These are phyloP conservation scores for Vigna nakashimae DNA, from an alignment of 306 rosid species.

Conservation along the genomic window DNA sequence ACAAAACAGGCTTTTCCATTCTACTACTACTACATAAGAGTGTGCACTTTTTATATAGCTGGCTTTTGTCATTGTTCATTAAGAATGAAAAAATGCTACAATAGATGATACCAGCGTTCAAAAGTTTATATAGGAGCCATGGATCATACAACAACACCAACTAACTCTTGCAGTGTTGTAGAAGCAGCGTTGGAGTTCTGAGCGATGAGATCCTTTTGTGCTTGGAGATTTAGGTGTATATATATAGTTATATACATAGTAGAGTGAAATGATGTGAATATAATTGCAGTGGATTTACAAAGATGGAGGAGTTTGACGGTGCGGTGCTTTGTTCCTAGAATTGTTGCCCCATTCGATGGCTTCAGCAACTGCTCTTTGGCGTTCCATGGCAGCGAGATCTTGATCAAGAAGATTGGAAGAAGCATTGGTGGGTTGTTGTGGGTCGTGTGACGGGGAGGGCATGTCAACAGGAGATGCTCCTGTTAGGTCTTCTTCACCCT, in stretches of 20 bases:
- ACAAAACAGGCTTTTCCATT: too few species aligned
- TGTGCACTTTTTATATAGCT: too few species aligned
- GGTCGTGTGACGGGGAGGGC: slow-evolving; percentile 47
- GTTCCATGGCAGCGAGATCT: slow-evolving; percentile 47
- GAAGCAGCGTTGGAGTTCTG: too few species aligned
- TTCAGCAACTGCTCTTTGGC: slow-evolving; percentile 82
- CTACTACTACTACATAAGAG: too few species aligned
- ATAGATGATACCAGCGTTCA: neutral
- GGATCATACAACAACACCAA: slow-evolving; percentile 7
- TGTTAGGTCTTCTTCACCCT: neutral
- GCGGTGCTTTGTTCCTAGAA: slow-evolving; percentile 52
- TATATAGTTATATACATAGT: neutral
- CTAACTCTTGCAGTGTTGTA: neutral
- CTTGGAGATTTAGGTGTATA: too few species aligned
- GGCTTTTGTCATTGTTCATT: too few species aligned
- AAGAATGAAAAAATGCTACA: too few species aligned
- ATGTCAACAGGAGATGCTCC: slow-evolving; percentile 4
- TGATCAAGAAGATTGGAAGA: slow-evolving; percentile 39
- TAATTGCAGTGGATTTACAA: slow-evolving; percentile 43
- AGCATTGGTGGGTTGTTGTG: neutral
- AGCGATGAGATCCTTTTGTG: too few species aligned
- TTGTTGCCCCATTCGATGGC: slow-evolving; percentile 92
- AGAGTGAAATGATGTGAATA: neutral
- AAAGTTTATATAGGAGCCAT: neutral
- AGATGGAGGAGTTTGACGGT: slow-evolving; percentile 49